phyloP scores from a whole-genome alignment of 2,329 filamentous ascomycete genomes.

The Whalleya microplaca region DNA sequence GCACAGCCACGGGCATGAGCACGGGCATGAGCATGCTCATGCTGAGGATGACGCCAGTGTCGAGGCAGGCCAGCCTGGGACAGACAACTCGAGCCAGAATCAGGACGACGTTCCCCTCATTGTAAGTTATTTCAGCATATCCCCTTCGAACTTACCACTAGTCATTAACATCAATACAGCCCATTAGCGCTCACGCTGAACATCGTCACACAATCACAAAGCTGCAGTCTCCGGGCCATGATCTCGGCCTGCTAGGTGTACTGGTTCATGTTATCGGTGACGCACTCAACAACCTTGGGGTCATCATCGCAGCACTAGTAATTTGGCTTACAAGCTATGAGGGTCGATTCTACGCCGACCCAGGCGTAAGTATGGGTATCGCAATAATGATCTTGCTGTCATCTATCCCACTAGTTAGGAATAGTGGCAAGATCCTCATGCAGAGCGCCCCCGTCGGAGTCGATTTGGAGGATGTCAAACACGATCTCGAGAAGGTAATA shows the following conservation, averaged over 20 bases:
- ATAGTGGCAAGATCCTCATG: constrained; percentile 67
- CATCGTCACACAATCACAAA: constrained; percentile 50
- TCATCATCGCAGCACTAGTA: constrained; percentile 69
- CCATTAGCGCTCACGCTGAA: constrained; percentile 46
- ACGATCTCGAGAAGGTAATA: constrained; percentile 67
- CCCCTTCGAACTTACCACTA: not conserved
- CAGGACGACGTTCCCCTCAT: constrained; percentile 31
- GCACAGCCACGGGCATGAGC: constrained; percentile 20
- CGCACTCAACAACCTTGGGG: constrained; percentile 75
- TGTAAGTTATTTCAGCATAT: constrained; percentile 19
- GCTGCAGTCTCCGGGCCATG: constrained; percentile 46
- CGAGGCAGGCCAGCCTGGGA: constrained; percentile 29
- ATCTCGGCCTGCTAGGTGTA: constrained; percentile 74
- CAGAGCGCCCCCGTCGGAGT: constrained; percentile 67
- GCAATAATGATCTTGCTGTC: constrained; percentile 72
- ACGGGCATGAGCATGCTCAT: constrained; percentile 6
- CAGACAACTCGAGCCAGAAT: constrained; percentile 20
- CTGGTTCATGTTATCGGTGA: constrained; percentile 73
- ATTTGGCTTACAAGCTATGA: constrained; percentile 67
- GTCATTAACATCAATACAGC: constrained; percentile 23
- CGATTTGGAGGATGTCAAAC: constrained; percentile 63
- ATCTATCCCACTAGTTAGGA: constrained; percentile 64
- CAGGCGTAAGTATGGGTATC: constrained; percentile 69
- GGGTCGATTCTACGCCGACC: constrained; percentile 71
- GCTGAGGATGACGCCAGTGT: constrained; percentile 33